A percentile compares a stretch with the other conserved stretches of the same genome.
phyloP scores from a whole-genome alignment of 805 yeast species.

The Starmerella riodocensis region DNA sequence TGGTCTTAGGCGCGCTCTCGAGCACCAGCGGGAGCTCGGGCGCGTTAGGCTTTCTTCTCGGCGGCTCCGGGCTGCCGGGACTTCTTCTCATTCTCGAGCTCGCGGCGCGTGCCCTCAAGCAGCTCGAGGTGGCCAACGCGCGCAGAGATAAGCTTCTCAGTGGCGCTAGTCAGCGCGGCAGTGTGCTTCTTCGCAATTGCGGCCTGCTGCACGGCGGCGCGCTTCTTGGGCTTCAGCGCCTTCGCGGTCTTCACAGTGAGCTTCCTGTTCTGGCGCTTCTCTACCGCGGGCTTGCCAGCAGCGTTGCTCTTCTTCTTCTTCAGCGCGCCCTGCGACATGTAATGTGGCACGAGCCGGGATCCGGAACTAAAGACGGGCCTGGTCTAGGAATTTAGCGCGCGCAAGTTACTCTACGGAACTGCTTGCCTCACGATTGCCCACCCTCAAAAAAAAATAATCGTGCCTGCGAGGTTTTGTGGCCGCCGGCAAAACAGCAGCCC shows the following conservation, averaged over 20 bases:
- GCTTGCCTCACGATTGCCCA: too few relatives aligned
- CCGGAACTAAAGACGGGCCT: too few relatives aligned
- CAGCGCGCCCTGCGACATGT: slow-evolving; percentile 30
- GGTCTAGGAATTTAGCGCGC: background rate
- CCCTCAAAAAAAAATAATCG: too few relatives aligned
- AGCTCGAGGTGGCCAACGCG: slow-evolving; percentile 90
- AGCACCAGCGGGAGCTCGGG: slow-evolving; percentile 14
- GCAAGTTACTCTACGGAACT: too few relatives aligned
- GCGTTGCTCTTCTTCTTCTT: slow-evolving; percentile 19
- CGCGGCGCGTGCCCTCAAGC: slow-evolving; percentile 79
- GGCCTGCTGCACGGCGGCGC: slow-evolving; percentile 52
- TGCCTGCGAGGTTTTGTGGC: too few relatives aligned
- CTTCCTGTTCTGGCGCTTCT: slow-evolving; percentile 16
- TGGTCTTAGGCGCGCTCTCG: slow-evolving; percentile 6
- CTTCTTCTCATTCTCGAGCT: slow-evolving; percentile 49
- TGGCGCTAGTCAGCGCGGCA: slow-evolving; percentile 41
- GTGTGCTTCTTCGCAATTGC: slow-evolving; percentile 43
- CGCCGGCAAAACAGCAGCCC: too few relatives aligned
- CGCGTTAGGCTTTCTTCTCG: background rate
- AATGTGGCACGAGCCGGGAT: too few relatives aligned
- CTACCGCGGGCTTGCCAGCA: slow-evolving; percentile 13
- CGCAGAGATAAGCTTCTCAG: slow-evolving; percentile 77
- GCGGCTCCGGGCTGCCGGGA: slow-evolving; percentile 13
- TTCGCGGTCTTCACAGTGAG: slow-evolving; percentile 35
- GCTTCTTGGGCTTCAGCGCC: slow-evolving; percentile 43